Base-by-base conservation (phyloP, 139 green algal species). In the Haematococcus sp. region DNA sequence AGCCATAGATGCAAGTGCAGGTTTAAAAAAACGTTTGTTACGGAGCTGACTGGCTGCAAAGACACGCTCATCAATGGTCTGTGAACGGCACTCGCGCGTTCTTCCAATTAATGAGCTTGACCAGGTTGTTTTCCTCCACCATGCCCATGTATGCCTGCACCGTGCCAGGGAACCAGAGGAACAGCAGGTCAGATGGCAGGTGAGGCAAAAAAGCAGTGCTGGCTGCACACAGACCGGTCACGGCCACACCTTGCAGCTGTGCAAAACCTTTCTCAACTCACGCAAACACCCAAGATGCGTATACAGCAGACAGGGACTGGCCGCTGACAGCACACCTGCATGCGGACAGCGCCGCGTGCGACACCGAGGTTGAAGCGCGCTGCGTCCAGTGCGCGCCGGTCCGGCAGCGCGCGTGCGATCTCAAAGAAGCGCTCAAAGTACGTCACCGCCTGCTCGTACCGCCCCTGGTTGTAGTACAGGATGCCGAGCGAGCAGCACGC, bases 371-470 rank as follows among this genome's bases (percentile, higher is more conserved):
- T 92, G 25, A 90, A 77, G 35, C 88, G 86, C 30, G 88, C 88
- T 20, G 78, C 71, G 75, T 93, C 88, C n/a, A 89, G 68, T 69
- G 91, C 81, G 60, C 52, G 59, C 15, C 79, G 75, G 69, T 93
- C 81, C 46, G 66, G 61, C 7, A 93, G 75, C 9, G 63, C 78
- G 46, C 86, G 80, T 22, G 86, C 86, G 19, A 89, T 70, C 72
- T 93, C 89, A 77, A 90, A 94, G 80, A 92, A 94, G 23, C 88
- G 86, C 60, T 93, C 88, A 74, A 94, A 92, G 84, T 89, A 92
- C 27, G 67, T 80, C 22, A 85, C 84, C 1, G 84, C 74, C 31
- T 75, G 43, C 63, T 73, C 40, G 25, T 72, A 73, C 58, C 75
- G 32, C 25, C 40, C 68, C 65, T 91, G 82, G 60, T 88, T 65